phyloP scores from a whole-genome alignment of 2,329 filamentous ascomycete species.

The Pezicula neosporulosa region DNA sequence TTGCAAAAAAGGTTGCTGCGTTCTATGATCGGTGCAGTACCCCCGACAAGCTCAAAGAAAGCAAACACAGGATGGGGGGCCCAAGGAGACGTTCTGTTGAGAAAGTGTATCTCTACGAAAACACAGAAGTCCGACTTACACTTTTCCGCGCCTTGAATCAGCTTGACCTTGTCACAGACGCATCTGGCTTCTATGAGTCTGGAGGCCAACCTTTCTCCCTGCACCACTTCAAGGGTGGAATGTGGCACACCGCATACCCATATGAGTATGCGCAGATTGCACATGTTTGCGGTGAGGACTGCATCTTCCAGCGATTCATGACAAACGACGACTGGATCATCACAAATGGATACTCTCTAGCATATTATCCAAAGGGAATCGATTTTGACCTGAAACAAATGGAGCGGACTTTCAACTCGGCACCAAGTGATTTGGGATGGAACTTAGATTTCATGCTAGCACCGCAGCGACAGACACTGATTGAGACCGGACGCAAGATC shows the following conservation, averaged over 20 bases:
- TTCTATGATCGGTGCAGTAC: conserved; percentile 43
- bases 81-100: conserved; percentile 27
- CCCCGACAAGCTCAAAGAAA: conserved; percentile 49
- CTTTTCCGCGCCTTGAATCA: conserved; percentile 25
- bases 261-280: conserved; percentile 23
- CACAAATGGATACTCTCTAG: conserved; percentile 25
- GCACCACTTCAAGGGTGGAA: conserved; percentile 40
- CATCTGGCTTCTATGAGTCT: conserved; percentile 27
- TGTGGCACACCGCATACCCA: conserved; percentile 42
- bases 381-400: conserved; percentile 27
- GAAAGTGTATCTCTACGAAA: conserved; percentile 27
- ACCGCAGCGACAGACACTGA: conserved; percentile 43
- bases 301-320: conserved; percentile 26
- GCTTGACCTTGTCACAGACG: conserved; percentile 26
- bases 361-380: conserved; percentile 25
- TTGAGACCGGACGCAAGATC: conserved; percentile 47
- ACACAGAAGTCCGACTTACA: conserved; percentile 26
- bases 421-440: conserved; percentile 26
- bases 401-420: conserved; percentile 23
- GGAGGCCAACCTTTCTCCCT: conserved; percentile 23
- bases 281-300: conserved; percentile 28
- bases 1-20: conserved; percentile 43
- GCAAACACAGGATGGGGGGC: conserved; percentile 56
- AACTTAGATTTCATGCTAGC: conserved; percentile 46
- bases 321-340: conserved; percentile 26